Conservation (phyloP, 2,329 filamentous ascomycete genomes). For the Aspergillus bombycis region DNA sequence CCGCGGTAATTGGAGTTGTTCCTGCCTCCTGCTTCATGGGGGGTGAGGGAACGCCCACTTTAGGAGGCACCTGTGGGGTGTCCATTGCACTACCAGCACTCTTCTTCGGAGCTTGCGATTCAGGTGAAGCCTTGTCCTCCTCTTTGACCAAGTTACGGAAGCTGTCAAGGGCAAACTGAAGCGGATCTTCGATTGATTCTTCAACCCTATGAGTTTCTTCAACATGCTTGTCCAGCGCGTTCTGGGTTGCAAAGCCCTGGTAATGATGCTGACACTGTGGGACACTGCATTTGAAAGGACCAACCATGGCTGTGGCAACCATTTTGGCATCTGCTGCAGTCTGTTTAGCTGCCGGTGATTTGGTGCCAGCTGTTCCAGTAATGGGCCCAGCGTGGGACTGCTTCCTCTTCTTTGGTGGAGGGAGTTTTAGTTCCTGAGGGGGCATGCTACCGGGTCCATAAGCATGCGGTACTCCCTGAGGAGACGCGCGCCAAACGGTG, state of each 20-base stretch:
- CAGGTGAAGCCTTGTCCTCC: slow-evolving; percentile 34
- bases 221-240: slow-evolving; percentile 58
- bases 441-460: slow-evolving; percentile 57
- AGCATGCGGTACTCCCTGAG: slow-evolving; percentile 60
- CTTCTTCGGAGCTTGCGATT: slow-evolving; percentile 25
- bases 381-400: slow-evolving; percentile 48
- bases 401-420: slow-evolving; percentile 61
- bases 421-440: slow-evolving; percentile 61
- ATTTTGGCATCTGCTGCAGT: slow-evolving; percentile 44
- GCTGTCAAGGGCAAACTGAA: slow-evolving; percentile 59
- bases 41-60: slow-evolving; percentile 24
- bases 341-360: slow-evolving; percentile 35
- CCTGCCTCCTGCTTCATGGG: slow-evolving; percentile 32
- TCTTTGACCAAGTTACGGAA: slow-evolving; percentile 56
- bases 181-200: slow-evolving; percentile 55
- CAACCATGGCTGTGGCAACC: slow-evolving; percentile 41
- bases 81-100: slow-evolving; percentile 12
- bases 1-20: slow-evolving; percentile 33
- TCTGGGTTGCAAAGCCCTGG: slow-evolving; percentile 58
- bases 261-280: slow-evolving; percentile 56
- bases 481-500: slow-evolving; percentile 58
- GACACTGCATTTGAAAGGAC: slow-evolving; percentile 57
- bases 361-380: slow-evolving; percentile 30
- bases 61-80: slow-evolving; percentile 18
- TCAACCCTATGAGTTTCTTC: slow-evolving; percentile 56